Conservation (phyloP, 305 asterid genomes). For the Petunia hybrid region DNA sequence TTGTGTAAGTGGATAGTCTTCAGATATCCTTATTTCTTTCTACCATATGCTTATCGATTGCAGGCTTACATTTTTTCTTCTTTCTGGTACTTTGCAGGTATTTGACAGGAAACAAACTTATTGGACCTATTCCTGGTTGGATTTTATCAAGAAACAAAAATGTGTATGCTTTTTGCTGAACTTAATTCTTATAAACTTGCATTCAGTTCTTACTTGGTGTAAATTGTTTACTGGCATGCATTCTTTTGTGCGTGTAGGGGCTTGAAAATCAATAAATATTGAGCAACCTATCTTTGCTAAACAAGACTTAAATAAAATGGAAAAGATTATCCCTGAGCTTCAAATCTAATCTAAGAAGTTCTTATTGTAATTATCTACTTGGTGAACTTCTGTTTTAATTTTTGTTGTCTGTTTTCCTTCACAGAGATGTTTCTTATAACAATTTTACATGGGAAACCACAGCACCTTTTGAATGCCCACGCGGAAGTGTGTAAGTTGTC, state of each 20-base stretch:
- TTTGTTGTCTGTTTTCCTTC: constrained; percentile 32
- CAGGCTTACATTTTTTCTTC: constrained; percentile 4
- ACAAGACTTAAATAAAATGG: not conserved
- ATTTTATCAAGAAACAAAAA: constrained; percentile 75
- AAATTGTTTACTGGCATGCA: not conserved
- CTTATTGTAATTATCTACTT: not conserved
- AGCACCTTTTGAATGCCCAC: constrained; percentile 59
- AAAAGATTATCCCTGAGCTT: not conserved
- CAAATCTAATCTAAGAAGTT: not conserved
- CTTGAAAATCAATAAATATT: not conserved
- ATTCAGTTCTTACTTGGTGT: not conserved
- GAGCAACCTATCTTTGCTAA: not conserved
- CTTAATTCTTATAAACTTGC: constrained; percentile 26
- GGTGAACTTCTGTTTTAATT: not conserved
- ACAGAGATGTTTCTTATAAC: constrained; percentile 85
- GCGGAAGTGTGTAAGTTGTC: constrained; percentile 81
- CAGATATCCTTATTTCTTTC: constrained; percentile 10
- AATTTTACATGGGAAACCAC: constrained; percentile 71
- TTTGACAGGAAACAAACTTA: constrained; percentile 81
- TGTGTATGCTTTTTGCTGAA: constrained; percentile 51
- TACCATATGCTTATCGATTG: not conserved
- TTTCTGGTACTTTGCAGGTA: constrained; percentile 52
- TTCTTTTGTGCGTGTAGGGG: constrained; percentile 15
- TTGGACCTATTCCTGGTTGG: constrained; percentile 74
- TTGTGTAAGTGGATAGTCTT: constrained; percentile 63